Base-by-base conservation (phyloP, 2,329 filamentous ascomycete genomes). In the Ascochyta clinopodiicola region DNA sequence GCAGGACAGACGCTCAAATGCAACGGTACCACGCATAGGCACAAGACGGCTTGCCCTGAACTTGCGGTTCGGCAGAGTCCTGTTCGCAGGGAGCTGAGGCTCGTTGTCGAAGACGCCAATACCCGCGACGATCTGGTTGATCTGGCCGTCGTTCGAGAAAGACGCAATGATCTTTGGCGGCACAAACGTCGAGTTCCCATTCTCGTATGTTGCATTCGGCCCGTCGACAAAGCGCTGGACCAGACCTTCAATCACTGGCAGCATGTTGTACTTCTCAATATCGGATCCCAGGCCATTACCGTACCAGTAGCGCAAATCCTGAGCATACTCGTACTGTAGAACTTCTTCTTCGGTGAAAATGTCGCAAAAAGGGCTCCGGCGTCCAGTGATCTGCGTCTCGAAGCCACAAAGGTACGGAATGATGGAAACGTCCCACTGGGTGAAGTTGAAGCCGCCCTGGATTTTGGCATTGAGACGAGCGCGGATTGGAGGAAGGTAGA, bases 351-450 rank as follows among this genome's bases (percentile, higher is more conserved):
- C 78, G 3, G 82, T 86, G 63, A 88, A 86, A 15, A 88, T 78
- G 45, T 77, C 76, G 68, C 88, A 90, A 77, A 84, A 89, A 0
- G 86, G 84, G 4, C 85, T 88, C 15, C 57, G 63, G 2, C 74
- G 75, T 1, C 87, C 87, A 0, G 80, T 85, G 60, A 90, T 88
- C 64, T 90, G 87, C 3, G 82, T 86, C 64, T 91, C 88, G 56
- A 88, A 90, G 4, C 86, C 88, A 62, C 88, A 91, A n/a, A 89
- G 78, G 62, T 90, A 89, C 0, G 86, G 86, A 44, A 90, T 86
- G 39, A 82, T 80, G 7, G 75, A 77, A 37, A 87, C 76, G 53
- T 89, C 85, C 1, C 71, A 74, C 29, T 80, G 74, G 0, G 78
- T 80, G 31, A 89, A 78, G 1, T 80, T 81, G 31, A 89, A 79